These are phyloP conservation scores for Fusarium sp. DNA, from an alignment of 2,329 filamentous ascomycete genomes.

Conservation along the genomic window DNA sequence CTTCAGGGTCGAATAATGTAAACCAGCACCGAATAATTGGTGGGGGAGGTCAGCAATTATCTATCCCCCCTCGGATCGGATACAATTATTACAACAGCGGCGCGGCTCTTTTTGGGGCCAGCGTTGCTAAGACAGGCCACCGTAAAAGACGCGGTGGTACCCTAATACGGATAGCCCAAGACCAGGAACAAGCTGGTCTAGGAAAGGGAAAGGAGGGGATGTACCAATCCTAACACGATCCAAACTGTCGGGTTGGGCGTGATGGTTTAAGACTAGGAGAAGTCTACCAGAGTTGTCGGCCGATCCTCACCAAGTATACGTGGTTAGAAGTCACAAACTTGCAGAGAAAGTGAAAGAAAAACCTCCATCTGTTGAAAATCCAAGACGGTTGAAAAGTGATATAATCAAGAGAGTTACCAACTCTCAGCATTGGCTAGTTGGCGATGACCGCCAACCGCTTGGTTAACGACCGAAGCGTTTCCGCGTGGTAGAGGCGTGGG, in stretches of 20 bases:
- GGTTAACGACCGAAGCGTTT: conserved; percentile 28
- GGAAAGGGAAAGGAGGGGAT: conserved; percentile 35
- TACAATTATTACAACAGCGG: conserved; percentile 42
- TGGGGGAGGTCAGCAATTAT: conserved; percentile 38
- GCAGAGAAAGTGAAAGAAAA: conserved; percentile 18
- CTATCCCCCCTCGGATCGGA: conserved; percentile 37
- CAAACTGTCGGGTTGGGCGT: conserved; percentile 41
- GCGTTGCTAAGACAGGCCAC: conserved; percentile 40
- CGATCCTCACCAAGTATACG: conserved; percentile 17
- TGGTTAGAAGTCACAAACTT: conserved; percentile 11
- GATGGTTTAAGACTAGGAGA: conserved; percentile 28
- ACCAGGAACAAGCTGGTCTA: conserved; percentile 40
- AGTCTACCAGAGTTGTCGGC: conserved; percentile 29
- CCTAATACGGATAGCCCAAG: conserved; percentile 40
- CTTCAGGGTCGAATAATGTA: conserved; percentile 27
- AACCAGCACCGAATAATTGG: conserved; percentile 18
- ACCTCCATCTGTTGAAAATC: conserved; percentile 4
- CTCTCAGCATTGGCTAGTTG: conserved; percentile 8
- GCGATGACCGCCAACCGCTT: conserved; percentile 23
- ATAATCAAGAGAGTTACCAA: conserved; percentile 15
- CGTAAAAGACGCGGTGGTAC: conserved; percentile 37
- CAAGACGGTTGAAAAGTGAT: conserved; percentile 22
- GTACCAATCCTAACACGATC: conserved; percentile 44
- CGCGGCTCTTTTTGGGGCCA: conserved; percentile 34
- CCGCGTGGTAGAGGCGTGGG: conserved; percentile 21